Evolutionary conservation across 306 rosid genomes (phyloP).

Genomic region (Rosa persica): DNA sequence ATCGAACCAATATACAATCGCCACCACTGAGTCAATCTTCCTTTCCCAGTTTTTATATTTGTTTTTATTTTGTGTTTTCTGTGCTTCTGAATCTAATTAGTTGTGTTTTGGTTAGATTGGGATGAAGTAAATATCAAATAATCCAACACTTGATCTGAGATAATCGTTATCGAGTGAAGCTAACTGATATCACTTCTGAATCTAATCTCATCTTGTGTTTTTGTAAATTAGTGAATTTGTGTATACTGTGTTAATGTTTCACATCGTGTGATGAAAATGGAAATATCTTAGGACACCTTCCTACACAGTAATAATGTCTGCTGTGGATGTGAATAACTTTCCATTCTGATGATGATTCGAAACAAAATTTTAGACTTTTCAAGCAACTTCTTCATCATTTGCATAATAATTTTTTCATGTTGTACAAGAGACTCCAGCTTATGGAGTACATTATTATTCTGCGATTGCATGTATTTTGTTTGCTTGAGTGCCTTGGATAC

Average conservation of each 20-base stretch:
- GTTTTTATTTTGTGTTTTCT: too few species aligned
- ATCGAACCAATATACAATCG: slow-evolving; percentile 62
- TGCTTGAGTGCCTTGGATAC: too few species aligned
- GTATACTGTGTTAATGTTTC: background rate
- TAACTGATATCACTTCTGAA: slow-evolving; percentile 33
- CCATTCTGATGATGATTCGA: slow-evolving; percentile 44
- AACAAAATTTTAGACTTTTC: too few species aligned
- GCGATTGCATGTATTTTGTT: too few species aligned
- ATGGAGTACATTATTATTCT: too few species aligned
- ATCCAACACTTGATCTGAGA: slow-evolving; percentile 60
- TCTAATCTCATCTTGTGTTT: background rate
- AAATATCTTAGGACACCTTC: slow-evolving; percentile 55
- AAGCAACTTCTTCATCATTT: too few species aligned
- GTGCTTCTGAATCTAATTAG: background rate
- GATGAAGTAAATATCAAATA: slow-evolving; percentile 37
- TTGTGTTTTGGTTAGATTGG: slow-evolving; percentile 8
- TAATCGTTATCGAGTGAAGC: slow-evolving; percentile 32
- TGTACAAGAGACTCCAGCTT: too few species aligned
- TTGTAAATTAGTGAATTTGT: background rate
- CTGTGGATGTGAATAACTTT: slow-evolving; percentile 46
- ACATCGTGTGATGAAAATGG: slow-evolving; percentile 33
- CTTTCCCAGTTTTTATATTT: background rate
- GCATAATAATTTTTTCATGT: too few species aligned
- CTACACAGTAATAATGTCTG: slow-evolving; percentile 31
- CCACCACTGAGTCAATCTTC: slow-evolving; percentile 53